phyloP scores from a whole-genome alignment of 768 basidiomycete species.

The Mycena latifolia region DNA sequence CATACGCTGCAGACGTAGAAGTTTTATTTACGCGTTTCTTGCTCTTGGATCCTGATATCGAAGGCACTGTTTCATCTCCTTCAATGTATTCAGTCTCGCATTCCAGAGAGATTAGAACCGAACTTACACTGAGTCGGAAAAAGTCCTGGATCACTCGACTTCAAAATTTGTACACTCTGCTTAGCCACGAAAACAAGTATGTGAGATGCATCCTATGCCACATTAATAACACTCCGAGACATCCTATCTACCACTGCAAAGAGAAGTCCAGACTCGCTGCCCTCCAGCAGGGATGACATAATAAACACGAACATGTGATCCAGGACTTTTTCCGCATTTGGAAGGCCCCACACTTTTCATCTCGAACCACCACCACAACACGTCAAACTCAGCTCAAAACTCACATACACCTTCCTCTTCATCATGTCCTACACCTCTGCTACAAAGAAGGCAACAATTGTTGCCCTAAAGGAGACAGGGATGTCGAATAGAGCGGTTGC shows the following conservation, averaged over 20 bases:
- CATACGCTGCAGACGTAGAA: too few species aligned
- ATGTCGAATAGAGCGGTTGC: slow-evolving; percentile 8
- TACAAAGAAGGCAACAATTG: slow-evolving; percentile 16
- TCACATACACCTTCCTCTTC: slow-evolving; percentile 9
- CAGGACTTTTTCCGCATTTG: slow-evolving; percentile 14
- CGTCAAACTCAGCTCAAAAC: not conserved
- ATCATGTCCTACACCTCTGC: slow-evolving; percentile 8
- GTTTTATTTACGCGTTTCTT: too few species aligned
- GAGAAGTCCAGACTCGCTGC: not conserved
- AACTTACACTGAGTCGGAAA: slow-evolving; percentile 12
- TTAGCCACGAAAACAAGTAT: not conserved
- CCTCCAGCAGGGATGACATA: not conserved
- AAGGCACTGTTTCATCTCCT: too few species aligned
- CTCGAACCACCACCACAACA: slow-evolving; percentile 5
- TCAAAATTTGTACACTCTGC: not conserved
- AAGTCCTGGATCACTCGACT: slow-evolving; percentile 6
- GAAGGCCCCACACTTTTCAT: slow-evolving; percentile 3
- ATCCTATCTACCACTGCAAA: not conserved
- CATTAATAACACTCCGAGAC: not conserved
- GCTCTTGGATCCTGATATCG: too few species aligned
- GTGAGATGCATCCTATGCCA: not conserved
- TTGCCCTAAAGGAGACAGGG: slow-evolving; percentile 2
- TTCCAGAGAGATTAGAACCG: too few species aligned
- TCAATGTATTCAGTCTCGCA: too few species aligned
- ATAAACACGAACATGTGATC: slow-evolving; percentile 7